phyloP scores from a whole-genome alignment of 73 alveolate genomes.

The Symbiodinium pilosum region DNA sequence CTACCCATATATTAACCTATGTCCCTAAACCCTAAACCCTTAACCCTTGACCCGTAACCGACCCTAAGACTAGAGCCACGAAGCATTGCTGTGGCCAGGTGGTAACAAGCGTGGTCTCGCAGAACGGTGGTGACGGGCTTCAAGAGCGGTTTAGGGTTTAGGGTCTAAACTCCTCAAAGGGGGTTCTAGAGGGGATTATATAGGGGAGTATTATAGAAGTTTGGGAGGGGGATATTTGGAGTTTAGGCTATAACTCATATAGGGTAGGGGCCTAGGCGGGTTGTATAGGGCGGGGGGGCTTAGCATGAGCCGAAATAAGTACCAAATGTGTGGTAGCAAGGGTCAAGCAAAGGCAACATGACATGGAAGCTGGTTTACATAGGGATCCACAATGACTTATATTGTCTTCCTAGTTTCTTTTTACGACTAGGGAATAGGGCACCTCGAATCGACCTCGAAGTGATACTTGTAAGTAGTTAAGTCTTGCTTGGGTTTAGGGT shows the following conservation, averaged over 20 bases:
- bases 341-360: background rate
- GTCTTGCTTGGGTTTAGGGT: too few relatives aligned
- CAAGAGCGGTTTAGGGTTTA: background rate
- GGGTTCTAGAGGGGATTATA: too few relatives aligned
- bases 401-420: background rate
- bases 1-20: background rate
- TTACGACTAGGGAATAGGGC: background rate
- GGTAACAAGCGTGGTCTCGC: constrained; percentile 12
- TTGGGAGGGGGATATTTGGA: too few relatives aligned
- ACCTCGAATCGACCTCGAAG: background rate
- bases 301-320: background rate
- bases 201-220: too few relatives aligned
- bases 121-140: background rate
- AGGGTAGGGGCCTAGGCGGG: too few relatives aligned
- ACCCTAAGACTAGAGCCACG: background rate
- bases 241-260: too few relatives aligned
- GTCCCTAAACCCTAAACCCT: too few relatives aligned
- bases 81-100: background rate
- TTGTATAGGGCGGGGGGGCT: background rate
- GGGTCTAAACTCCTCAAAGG: background rate
- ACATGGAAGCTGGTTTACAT: background rate
- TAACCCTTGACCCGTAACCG: too few relatives aligned
- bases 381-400: background rate
- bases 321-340: background rate
- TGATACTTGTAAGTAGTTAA: background rate